phyloP scores from a whole-genome alignment of 2,329 filamentous ascomycete species.

The Claviceps pusilla region DNA sequence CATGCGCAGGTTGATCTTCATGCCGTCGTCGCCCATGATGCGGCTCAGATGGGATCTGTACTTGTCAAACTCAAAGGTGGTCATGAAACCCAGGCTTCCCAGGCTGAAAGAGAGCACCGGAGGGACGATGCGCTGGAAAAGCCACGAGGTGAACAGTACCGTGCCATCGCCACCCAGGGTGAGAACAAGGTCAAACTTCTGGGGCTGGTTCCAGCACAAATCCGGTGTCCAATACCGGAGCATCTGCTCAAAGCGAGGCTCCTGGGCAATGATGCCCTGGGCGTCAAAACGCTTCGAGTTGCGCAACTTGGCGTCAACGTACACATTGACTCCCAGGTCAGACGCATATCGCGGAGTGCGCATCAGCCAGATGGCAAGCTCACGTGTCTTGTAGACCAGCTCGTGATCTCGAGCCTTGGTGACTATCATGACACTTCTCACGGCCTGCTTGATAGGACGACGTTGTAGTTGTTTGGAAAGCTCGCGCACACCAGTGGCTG shows the following conservation, averaged over 20 bases:
- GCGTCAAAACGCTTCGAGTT: conserved; percentile 80
- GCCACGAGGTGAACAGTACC: conserved; percentile 76
- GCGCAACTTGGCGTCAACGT: conserved; percentile 89
- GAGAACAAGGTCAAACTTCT: conserved; percentile 88
- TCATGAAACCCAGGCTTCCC: conserved; percentile 76
- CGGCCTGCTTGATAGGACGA: conserved; percentile 78
- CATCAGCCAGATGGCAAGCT: conserved; percentile 78
- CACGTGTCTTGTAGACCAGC: conserved; percentile 74
- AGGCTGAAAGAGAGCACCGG: conserved; percentile 74
- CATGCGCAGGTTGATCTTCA: conserved; percentile 97
- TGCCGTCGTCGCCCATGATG: conserved; percentile 85
- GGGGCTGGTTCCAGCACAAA: conserved; percentile 82
- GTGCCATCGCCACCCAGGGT: conserved; percentile 79
- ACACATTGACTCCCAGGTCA: conserved; percentile 86
- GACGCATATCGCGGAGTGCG: conserved; percentile 78
- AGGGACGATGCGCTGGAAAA: conserved; percentile 81
- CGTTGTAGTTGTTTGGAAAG: conserved; percentile 91
- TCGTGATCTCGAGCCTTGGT: conserved; percentile 95
- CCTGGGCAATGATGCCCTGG: conserved; percentile 52
- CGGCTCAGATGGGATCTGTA: conserved; percentile 78
- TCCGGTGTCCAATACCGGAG: conserved; percentile 94
- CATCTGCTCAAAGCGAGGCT: conserved; percentile 67
- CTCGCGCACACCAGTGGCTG: conserved; percentile 84
- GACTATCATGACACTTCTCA: conserved; percentile 93
- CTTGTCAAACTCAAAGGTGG: conserved; percentile 71